Evolutionary conservation across 106 monocot genomes (phyloP), one percentile per base, ranked within the genome.

Genomic region (Narthecium ossifragum): DNA sequence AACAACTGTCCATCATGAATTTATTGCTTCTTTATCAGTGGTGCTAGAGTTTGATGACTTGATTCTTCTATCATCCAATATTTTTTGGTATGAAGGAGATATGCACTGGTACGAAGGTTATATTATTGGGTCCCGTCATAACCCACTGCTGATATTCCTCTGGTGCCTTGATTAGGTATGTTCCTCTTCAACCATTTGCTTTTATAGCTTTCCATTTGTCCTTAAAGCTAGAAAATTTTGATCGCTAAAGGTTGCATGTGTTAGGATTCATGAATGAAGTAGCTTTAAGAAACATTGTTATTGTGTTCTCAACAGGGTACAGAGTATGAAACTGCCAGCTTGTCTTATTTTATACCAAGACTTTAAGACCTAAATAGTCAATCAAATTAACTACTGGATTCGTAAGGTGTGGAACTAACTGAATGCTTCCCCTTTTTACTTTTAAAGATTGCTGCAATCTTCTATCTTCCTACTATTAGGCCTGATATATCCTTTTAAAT

Each of bases 381-480:
- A 23, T 36, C 38, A 34, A 55, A 61, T 22, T 55, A 57, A 53
- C 29, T 46, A 65, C 22, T 12, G 51, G 52, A 36, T 53, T 59
- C 36, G n/a, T n/a, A n/a, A n/a, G 23, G n/a, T 72, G 31, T 9
- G 14, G 11, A 12, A 53, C 53, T 45, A 14, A 28, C 20, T 5
- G 41, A 57, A 56, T 62, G 46, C 56, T 62, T 62, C 52, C 14
- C 65, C 62, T 50, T 48, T 73, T 55, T 18, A 30, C 52, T 34
- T 66, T 58, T 27, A 45, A 60, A 60, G 73, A 73, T 65, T 73
- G 43, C 55, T 37, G 31, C 13, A 30, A 78, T 62, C 71, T 47
- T 52, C 28, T 54, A 32, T 46, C 20, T 55, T 61, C 48, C 52
- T 52, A 57, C 4, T 31, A 40, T 38, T 34, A 51, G 15, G 18